Percentiles rank a stretch among this genome's conserved stretches.
phyloP scores from a whole-genome alignment of 169 alveolate genomes.

The Cyclospora cayetanensis region DNA sequence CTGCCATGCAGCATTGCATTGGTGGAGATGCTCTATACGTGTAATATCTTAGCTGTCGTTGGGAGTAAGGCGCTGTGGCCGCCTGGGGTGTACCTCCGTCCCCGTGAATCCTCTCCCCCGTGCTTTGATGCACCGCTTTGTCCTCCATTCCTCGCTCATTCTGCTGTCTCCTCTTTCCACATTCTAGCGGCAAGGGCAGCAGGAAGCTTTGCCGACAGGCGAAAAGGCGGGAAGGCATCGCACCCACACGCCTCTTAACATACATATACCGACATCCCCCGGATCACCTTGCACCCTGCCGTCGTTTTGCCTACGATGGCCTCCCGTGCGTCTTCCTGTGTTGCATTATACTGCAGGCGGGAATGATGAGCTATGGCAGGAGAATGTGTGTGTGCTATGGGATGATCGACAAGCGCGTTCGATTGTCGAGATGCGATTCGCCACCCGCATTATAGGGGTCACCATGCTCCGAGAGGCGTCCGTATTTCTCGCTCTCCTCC shows the following conservation, averaged over 20 bases:
- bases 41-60: not conserved
- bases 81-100: too few species aligned
- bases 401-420: too few species aligned
- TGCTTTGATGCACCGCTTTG: not conserved
- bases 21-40: not conserved
- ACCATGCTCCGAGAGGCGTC: not conserved
- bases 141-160: not conserved
- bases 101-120: not conserved
- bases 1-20: not conserved
- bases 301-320: too few species aligned
- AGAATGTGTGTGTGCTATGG: too few species aligned
- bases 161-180: not conserved
- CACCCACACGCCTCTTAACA: too few species aligned
- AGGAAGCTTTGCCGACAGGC: too few species aligned
- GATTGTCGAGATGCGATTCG: not conserved
- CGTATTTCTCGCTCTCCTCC: not conserved
- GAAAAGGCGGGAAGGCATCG: too few species aligned
- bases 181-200: not conserved
- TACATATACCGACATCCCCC: too few species aligned
- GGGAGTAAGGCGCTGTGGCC: not conserved
- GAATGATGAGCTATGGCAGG: too few species aligned
- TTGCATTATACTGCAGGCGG: too few species aligned
- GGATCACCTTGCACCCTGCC: too few species aligned
- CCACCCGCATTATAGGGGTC: not conserved
- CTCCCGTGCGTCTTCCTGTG: too few species aligned